Base-by-base conservation (phyloP, 2,329 filamentous ascomycete species). In the Stemphylium lycopersici region DNA sequence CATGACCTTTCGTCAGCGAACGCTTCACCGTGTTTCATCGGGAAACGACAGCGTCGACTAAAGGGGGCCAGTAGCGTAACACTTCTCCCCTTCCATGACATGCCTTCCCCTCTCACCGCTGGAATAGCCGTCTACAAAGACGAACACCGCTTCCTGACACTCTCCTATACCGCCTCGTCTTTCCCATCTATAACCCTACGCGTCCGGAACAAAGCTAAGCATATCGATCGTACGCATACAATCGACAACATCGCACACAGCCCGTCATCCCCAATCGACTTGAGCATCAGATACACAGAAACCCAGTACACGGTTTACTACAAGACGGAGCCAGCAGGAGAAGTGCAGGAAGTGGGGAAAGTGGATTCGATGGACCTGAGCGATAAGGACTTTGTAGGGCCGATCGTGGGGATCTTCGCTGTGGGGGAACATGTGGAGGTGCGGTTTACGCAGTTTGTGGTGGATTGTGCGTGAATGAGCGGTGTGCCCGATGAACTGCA, bases 91-190 rank as follows among this genome's bases (percentile, higher is more conserved):
- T 12, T 20, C 20, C 4, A 4, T 24, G 16, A 12, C 13, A 11
- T 2, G 34, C 45, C 7, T 29, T 29, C 26, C 7, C 7, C 33
- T 3, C 2, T 26, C 10, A 44, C 11, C 1, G 47, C 54, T 26
- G 60, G 61, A 12, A 12, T 62, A 4, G 52, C 48, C 2, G 34
- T 62, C 4, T 65, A 57, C 52, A 63, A 63, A 51, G 61, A 65
- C 34, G 61, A 65, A 31, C 52, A 62, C 24, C 58, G 60, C n/a
- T 62, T 56, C 34, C 15, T 63, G 10, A 49, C 48, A 0, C 44
- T 65, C n/a, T 57, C 36, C 1, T 40, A 45, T n/a, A 18, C 41
- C 24, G 12, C 31, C 7, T 41, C 41, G 4, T 15, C 22, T 1
- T 15, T 12, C 2, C 20, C 20, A 2, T 15, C 40, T 3, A 2